Evolutionary conservation across 2,329 filamentous ascomycete species (phyloP).

Genomic region (Biscogniauxia mediterranea): DNA sequence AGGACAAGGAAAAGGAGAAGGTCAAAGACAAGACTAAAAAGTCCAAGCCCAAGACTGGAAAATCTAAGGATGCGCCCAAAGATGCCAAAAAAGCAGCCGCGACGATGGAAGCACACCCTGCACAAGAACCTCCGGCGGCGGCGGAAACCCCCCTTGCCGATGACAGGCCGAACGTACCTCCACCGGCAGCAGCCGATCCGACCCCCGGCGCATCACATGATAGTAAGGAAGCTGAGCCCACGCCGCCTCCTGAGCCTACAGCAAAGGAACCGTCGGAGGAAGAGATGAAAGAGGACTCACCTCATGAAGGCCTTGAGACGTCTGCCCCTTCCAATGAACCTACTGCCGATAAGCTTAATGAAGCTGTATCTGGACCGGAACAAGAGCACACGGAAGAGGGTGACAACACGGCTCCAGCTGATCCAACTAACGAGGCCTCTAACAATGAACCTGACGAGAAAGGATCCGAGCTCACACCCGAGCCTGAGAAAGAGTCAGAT

Average conservation of each 20-base stretch:
- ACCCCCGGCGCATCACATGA: neutral
- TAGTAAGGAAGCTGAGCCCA: neutral
- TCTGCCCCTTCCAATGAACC: neutral
- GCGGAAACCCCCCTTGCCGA: conserved; percentile 4
- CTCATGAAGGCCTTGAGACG: neutral
- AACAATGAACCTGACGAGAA: neutral
- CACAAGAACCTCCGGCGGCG: neutral
- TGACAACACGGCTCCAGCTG: conserved; percentile 1
- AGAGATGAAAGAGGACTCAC: neutral
- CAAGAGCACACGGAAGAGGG: conserved; percentile 2
- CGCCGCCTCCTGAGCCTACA: neutral
- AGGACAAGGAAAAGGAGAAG: neutral
- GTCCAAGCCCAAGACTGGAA: conserved; percentile 1
- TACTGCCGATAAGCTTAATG: neutral
- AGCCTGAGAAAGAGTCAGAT: neutral
- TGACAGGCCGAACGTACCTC: conserved; percentile 1
- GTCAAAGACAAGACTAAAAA: conserved; percentile 6
- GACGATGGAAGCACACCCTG: conserved; percentile 6
- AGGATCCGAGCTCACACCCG: neutral
- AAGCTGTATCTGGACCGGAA: conserved; percentile 6
- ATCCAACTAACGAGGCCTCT: neutral
- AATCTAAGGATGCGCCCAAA: neutral
- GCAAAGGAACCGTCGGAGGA: conserved; percentile 1
- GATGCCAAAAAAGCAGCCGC: conserved; percentile 6
- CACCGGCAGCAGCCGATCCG: neutral